phyloP scores from a whole-genome alignment of 208 protist genomes.

The Leishmania tarentolae region DNA sequence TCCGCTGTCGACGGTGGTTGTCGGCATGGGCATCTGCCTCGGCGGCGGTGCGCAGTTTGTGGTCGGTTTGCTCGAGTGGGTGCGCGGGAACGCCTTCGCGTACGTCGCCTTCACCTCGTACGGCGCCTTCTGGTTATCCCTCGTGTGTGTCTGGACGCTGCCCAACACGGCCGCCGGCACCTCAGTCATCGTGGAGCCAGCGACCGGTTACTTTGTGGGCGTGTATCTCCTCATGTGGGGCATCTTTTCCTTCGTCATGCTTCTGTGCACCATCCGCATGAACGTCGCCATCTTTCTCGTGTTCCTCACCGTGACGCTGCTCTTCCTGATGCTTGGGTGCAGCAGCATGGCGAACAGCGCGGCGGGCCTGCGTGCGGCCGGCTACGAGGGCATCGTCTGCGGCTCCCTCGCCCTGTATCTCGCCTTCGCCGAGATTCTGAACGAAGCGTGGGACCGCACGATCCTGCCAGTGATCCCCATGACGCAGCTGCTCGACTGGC shows the following conservation, averaged over 20 bases:
- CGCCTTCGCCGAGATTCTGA: constrained; percentile 45
- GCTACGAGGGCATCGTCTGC: constrained; percentile 57
- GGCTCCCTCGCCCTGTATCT: constrained; percentile 58
- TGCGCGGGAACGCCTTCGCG: constrained; percentile 55
- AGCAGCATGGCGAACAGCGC: constrained; percentile 27
- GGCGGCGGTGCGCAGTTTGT: constrained; percentile 63
- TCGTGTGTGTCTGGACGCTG: constrained; percentile 44
- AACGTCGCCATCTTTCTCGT: constrained; percentile 27
- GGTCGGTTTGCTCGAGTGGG: constrained; percentile 47
- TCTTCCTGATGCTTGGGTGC: constrained; percentile 29
- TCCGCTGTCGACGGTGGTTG: constrained; percentile 23
- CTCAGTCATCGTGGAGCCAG: not conserved
- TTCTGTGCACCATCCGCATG: constrained; percentile 33
- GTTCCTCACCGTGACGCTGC: constrained; percentile 32
- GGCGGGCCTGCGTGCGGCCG: constrained; percentile 30
- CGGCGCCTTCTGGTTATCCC: constrained; percentile 57
- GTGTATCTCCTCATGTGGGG: constrained; percentile 29
- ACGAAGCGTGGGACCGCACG: constrained; percentile 43
- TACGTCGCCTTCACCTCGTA: constrained; percentile 39
- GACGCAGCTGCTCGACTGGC: constrained; percentile 33
- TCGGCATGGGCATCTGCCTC: constrained; percentile 38
- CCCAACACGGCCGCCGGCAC: constrained; percentile 19
- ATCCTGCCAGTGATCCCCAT: constrained; percentile 43
- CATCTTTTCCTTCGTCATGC: constrained; percentile 32
- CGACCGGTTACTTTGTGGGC: constrained; percentile 21